Evolutionary conservation across 176 grass and related monocot species (phyloP), one percentile per base, ranked within the genome.

Genomic region (Ensete glaucum): DNA sequence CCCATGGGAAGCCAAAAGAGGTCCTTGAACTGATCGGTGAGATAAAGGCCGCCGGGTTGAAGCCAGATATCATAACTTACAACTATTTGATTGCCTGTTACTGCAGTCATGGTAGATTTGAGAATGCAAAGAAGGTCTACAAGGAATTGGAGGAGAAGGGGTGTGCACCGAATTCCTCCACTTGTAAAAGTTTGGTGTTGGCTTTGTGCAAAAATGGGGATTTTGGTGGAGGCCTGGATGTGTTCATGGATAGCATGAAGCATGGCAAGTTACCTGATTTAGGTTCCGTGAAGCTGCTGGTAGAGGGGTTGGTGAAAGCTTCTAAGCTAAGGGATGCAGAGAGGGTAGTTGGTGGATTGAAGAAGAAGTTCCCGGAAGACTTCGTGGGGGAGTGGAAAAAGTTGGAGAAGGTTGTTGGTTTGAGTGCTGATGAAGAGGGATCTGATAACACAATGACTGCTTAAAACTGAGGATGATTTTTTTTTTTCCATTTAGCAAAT

Each of bases 21-120:
- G 58, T 85, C 14, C 19, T 72, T 9, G 56, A 73, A 21, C n/a
- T 87, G 69, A 82, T 87, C n/a, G 20, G 29, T n/a, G 71, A 80
- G 78, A 87, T 87, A 16, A 64, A 82, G 63, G 49, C 53, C 0
- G 63, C 29, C 4, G 64, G 76, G 11, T n/a, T 87, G 70, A 83
- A 80, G 64, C 85, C 85, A 2, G 65, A 83, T 71, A 76, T 24
- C 2, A 64, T 87, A 64, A 80, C 85, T 17, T 87, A 87, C n/a
- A 79, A 78, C 76, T 83, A 75, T 64, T 50, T 87, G 26, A 87
- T 87, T 0, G 53, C 59, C 34, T 58, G 54, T 51, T 82, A 87
- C 48, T 87, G 85, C 56, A 53, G 21, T 49, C 26, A 76, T 70
- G 65, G 76, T 12, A 52, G 21, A 26, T 76, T 79, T 54, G 69